phyloP scores from a whole-genome alignment of 768 basidiomycete genomes.

The Kwoniella bestiolae region DNA sequence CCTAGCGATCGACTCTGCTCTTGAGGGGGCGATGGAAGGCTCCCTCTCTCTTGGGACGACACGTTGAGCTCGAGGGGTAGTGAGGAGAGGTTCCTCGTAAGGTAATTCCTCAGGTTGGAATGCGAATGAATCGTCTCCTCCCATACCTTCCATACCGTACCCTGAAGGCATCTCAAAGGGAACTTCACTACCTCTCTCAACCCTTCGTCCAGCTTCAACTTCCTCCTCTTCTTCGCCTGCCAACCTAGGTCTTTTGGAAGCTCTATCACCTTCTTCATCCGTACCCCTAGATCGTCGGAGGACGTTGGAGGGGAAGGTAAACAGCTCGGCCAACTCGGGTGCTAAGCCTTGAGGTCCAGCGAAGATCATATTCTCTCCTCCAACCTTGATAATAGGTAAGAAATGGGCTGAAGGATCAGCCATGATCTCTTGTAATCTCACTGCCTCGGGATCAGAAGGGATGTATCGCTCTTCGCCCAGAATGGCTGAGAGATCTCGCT shows the following conservation, averaged over 20 bases:
- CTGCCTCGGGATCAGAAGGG: conserved; percentile 78
- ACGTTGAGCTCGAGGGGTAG: conserved; percentile 14
- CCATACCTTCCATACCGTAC: conserved; percentile 65
- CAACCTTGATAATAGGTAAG: conserved; percentile 80
- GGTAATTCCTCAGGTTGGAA: conserved; percentile 17
- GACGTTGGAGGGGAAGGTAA: conserved; percentile 73
- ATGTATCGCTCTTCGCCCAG: conserved; percentile 77
- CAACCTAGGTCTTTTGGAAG: conserved; percentile 61
- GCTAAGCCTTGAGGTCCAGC: conserved; percentile 73
- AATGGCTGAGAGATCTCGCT: conserved; percentile 65
- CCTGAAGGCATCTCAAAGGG: conserved; percentile 59
- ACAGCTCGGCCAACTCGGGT: conserved; percentile 80
- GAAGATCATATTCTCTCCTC: conserved; percentile 66
- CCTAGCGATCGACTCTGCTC: conserved; percentile 43
- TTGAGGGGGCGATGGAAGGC: conserved; percentile 30
- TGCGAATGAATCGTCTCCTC: conserved; percentile 63
- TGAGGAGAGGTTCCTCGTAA: conserved; percentile 8
- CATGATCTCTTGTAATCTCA: conserved; percentile 83
- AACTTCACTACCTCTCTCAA: conserved; percentile 62
- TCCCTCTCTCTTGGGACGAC: conserved; percentile 20
- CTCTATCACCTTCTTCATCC: conserved; percentile 52
- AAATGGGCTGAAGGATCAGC: conserved; percentile 83
- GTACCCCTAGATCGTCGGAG: conserved; percentile 65
- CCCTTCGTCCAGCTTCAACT: conserved; percentile 74
- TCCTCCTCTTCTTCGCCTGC: conserved; percentile 64